phyloP scores from a whole-genome alignment of 495 filamentous ascomycete species.

The Xylaria flabelliformis region DNA sequence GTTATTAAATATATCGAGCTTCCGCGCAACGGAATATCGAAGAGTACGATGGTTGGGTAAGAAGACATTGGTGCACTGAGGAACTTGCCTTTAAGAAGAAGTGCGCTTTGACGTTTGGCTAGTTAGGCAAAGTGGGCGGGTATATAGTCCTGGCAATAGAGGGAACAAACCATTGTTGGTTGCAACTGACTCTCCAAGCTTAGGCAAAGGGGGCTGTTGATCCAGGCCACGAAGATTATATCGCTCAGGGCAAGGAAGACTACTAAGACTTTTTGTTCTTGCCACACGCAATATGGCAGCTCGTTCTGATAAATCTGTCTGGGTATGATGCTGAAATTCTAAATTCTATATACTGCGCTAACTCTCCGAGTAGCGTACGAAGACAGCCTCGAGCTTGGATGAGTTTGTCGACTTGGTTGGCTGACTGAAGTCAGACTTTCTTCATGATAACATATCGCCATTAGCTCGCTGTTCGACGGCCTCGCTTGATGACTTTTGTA shows the following conservation, averaged over 20 bases:
- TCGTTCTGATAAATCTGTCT: slow-evolving; percentile 12
- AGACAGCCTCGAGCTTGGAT: slow-evolving; percentile 2
- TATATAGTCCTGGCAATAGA: too few relatives aligned
- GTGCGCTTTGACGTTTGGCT: too few relatives aligned
- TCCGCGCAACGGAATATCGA: too few relatives aligned
- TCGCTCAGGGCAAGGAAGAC: not conserved
- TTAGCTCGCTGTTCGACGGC: slow-evolving; percentile 1
- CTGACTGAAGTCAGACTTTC: not conserved
- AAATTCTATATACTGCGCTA: slow-evolving; percentile 40
- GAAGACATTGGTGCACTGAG: too few relatives aligned
- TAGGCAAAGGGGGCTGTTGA: not conserved
- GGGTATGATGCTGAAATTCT: slow-evolving; percentile 42
- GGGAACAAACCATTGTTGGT: not conserved
- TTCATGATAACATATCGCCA: not conserved
- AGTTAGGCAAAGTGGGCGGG: too few relatives aligned
- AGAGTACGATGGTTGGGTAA: too few relatives aligned
- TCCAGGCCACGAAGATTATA: not conserved
- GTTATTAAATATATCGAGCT: too few relatives aligned
- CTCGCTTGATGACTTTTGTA: not conserved
- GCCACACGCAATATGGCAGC: not conserved
- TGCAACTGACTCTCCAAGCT: not conserved
- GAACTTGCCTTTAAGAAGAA: too few relatives aligned
- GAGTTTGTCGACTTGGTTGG: not conserved
- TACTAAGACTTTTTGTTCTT: not conserved
- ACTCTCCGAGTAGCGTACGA: slow-evolving; percentile 14